Base-by-base conservation (phyloP, 139 green algal genomes). In the Coelastrella sp. region DNA sequence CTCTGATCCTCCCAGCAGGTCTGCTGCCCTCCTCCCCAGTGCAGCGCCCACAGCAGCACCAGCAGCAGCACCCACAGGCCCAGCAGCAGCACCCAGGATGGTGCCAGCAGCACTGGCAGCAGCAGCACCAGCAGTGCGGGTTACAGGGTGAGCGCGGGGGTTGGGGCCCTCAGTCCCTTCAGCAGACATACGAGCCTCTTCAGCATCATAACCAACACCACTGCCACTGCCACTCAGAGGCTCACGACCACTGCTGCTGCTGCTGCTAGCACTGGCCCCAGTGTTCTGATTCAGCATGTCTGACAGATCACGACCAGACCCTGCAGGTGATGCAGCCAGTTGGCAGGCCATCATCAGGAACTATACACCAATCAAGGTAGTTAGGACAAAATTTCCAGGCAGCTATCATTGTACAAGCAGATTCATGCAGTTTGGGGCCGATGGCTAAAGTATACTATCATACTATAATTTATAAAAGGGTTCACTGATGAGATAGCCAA, bases 1-100 rank as follows among this genome's bases (percentile, higher is more conserved):
- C 63, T 78, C 14, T 12, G 15, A 15, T 15, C 82, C 82, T 10
- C 15, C n/a, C 11, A 87, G 65, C 6, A 56, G 24, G 60, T 87
- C 82, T 27, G 63, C 65, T 14, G 74, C 19, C 8, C 82, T 20
- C 25, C 82, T 61, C 6, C 27, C 86, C 1, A 58, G 73, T 84
- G 66, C 59, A 1, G 66, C 86, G 4, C 70, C 86, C 57, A 82
- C 56, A 22, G 87, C 87, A 57, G 87, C 87, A 72, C 74, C 87
- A 59, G 87, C 87, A 86, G 87, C 75, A 65, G 78, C 87, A 80
- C 14, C 60, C 10, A 68, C 61, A 84, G 78, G 56, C 70, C 72
- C 79, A 61, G 11, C 79, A 15, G 19, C 59, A 70, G 78, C 78
- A 84, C 78, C 78, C 56, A 84, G 27, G 7, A 84, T 35, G 22